These are phyloP conservation scores for Phialocephala sp. DNA, from an alignment of 2,329 filamentous ascomycete genomes.

Conservation along the genomic window DNA sequence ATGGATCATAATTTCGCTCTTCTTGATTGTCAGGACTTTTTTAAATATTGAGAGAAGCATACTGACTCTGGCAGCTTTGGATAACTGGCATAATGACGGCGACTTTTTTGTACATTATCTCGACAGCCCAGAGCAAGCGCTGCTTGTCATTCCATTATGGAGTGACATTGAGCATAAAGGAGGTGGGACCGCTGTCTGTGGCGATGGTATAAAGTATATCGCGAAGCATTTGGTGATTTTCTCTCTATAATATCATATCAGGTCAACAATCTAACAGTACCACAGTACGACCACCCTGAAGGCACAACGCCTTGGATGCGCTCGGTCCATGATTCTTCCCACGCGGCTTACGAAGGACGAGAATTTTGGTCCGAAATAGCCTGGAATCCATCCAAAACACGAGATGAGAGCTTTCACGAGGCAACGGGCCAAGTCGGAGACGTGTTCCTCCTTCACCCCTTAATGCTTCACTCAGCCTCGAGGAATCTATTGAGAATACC, in stretches of 20 bases:
- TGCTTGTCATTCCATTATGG: slow-evolving; percentile 72
- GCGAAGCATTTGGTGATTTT: slow-evolving; percentile 56
- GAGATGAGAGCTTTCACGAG: slow-evolving; percentile 52
- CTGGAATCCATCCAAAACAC: slow-evolving; percentile 25
- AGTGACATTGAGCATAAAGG: slow-evolving; percentile 64
- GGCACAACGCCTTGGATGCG: slow-evolving; percentile 71
- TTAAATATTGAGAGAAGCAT: background rate
- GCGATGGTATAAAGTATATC: slow-evolving; percentile 60
- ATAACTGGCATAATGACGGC: slow-evolving; percentile 68
- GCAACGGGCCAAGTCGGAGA: slow-evolving; percentile 58
- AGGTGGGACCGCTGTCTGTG: slow-evolving; percentile 70
- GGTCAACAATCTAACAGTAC: slow-evolving; percentile 6
- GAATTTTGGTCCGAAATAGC: slow-evolving; percentile 44
- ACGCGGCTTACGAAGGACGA: slow-evolving; percentile 50
- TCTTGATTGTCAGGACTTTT: no score
- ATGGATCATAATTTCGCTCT: no score
- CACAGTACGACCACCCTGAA: slow-evolving; percentile 60
- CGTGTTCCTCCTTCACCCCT: slow-evolving; percentile 58
- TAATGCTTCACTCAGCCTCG: slow-evolving; percentile 60
- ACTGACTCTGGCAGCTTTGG: slow-evolving; percentile 17
- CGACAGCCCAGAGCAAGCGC: slow-evolving; percentile 71
- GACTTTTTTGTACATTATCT: slow-evolving; percentile 77
- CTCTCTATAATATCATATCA: background rate
- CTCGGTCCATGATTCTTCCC: slow-evolving; percentile 56
- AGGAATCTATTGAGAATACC: slow-evolving; percentile 54